A percentile compares a stretch with the other conserved stretches of the same genome.
Evolutionary conservation across 1,284 basidiomycete genomes (phyloP).

Genomic region (Boletus subluridellus): DNA sequence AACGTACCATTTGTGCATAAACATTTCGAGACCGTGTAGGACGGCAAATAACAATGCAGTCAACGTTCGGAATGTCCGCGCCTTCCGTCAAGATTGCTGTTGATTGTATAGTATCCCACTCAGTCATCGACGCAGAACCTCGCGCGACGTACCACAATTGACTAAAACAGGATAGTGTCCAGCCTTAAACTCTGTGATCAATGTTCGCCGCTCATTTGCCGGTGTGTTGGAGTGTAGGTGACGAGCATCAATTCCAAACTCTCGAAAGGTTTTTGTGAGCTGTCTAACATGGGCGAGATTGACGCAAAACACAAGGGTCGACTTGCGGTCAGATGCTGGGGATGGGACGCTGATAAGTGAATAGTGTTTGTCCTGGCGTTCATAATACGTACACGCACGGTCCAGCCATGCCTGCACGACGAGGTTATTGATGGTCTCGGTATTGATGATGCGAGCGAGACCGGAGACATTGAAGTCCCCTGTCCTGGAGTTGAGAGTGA

Average conservation of each 20-base stretch:
- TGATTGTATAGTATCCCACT: constrained; percentile 2
- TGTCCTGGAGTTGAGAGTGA: constrained; percentile 60
- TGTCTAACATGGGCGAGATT: constrained; percentile 80
- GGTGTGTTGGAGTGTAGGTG: constrained; percentile 76
- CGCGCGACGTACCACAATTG: constrained; percentile 71
- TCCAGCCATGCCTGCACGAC: constrained; percentile 82
- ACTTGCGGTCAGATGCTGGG: constrained; percentile 58
- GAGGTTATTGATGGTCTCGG: constrained; percentile 68
- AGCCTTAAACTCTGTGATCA: constrained; percentile 68
- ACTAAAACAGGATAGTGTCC: constrained; percentile 84
- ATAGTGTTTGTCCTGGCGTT: constrained; percentile 2
- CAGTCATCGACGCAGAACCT: neutral
- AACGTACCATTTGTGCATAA: constrained; percentile 86
- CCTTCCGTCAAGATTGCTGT: constrained; percentile 89
- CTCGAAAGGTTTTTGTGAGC: constrained; percentile 72
- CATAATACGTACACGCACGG: constrained; percentile 55
- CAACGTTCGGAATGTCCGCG: constrained; percentile 87
- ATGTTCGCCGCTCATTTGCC: constrained; percentile 57
- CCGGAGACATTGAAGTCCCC: constrained; percentile 80
- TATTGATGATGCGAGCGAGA: constrained; percentile 79
- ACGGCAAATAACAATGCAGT: constrained; percentile 83
- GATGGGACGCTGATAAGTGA: neutral
- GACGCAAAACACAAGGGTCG: constrained; percentile 90
- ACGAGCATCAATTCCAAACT: constrained; percentile 82
- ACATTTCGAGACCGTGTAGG: constrained; percentile 88